Base-by-base conservation (phyloP, 2,329 filamentous ascomycete species). In the Amauroascus verrucosus region DNA sequence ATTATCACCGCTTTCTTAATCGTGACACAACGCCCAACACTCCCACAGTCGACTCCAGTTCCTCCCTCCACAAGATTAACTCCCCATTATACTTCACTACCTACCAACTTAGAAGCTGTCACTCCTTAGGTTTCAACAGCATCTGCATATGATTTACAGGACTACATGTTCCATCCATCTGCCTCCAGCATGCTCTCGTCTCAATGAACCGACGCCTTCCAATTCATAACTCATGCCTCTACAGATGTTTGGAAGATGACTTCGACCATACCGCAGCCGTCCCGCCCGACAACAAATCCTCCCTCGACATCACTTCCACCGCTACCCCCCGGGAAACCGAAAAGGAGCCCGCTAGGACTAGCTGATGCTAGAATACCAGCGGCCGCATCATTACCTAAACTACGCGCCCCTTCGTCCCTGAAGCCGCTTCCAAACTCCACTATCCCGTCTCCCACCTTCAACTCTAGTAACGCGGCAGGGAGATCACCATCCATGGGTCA, bases 221-320 rank as follows among this genome's bases (percentile, higher is more conserved):
- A 6, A 46, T 20, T 6, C n/a, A 33, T 37, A 48, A 9, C 46
- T 16, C 13, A 37, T 48, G 32, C 11, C 45, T 24, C 30, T 9
- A 32, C 28, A 30, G 43, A 13, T 37, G 33, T 33, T 26, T 38
- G 46, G 33, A 53, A 54, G 16, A 80, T 80, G 76, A 69, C 79
- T 53, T 82, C 83, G 51, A 74, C 84, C 41, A 74, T 87, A 48
- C 84, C 85, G 51, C 78, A 82, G 66, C 78, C 82, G 24, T 82
- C 84, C 59, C 79, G 73, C 60, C 72, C 77, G 49, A 67, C 73
- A 24, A 68, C 83, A 61, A 84, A 82, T 55, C 85, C 88, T 47
- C 85, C 88, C 14, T 82, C 80, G 28, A 78, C 82, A 58, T 80
- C 84, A 26, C 74, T 93, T 22, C 87, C 88, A 41, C 83, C 86